Conservation (phyloP, 2,329 filamentous ascomycete species). For the Neopestalotiopsis sp. region DNA sequence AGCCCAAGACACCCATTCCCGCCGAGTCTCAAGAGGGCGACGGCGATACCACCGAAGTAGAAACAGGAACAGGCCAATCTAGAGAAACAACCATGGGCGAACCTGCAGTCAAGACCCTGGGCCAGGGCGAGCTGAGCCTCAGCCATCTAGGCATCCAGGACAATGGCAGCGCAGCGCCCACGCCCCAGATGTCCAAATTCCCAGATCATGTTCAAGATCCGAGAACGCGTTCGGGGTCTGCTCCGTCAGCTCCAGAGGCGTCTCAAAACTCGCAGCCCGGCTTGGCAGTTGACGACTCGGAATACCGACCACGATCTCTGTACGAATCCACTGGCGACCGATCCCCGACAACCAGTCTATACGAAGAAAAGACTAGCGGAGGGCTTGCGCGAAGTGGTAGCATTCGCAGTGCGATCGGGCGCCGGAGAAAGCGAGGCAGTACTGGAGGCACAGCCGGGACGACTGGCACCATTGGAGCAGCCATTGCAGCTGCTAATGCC, state of each 20-base stretch:
- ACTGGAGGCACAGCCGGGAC: conserved; percentile 68
- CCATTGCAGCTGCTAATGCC: conserved; percentile 71
- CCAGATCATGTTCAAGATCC: conserved; percentile 50
- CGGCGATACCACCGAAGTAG: conserved; percentile 47
- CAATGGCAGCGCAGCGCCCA: conserved; percentile 55
- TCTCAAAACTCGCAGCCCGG: conserved; percentile 33
- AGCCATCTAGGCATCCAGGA: conserved; percentile 84
- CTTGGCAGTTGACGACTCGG: conserved; percentile 41
- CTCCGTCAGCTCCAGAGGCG: conserved; percentile 52
- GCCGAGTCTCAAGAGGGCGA: conserved; percentile 39
- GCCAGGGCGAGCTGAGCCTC: conserved; percentile 85
- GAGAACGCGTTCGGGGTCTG: conserved; percentile 61
- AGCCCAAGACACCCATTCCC: conserved; percentile 39
- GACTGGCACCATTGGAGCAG: conserved; percentile 70
- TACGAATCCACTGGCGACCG: conserved; percentile 61
- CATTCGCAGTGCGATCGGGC: conserved; percentile 64
- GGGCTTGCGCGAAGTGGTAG: conserved; percentile 67
- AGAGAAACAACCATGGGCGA: conserved; percentile 54
- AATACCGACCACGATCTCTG: conserved; percentile 52
- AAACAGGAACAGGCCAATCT: conserved; percentile 46
- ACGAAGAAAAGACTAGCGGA: conserved; percentile 62
- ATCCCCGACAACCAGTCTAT: conserved; percentile 70
- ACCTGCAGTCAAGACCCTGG: conserved; percentile 85
- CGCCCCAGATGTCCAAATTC: conserved; percentile 61
- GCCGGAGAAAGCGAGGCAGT: conserved; percentile 79